Percentiles rank a stretch among this genome's conserved stretches.
Conservation (phyloP, 495 filamentous ascomycete genomes). For the Aspergillus cristatus region DNA sequence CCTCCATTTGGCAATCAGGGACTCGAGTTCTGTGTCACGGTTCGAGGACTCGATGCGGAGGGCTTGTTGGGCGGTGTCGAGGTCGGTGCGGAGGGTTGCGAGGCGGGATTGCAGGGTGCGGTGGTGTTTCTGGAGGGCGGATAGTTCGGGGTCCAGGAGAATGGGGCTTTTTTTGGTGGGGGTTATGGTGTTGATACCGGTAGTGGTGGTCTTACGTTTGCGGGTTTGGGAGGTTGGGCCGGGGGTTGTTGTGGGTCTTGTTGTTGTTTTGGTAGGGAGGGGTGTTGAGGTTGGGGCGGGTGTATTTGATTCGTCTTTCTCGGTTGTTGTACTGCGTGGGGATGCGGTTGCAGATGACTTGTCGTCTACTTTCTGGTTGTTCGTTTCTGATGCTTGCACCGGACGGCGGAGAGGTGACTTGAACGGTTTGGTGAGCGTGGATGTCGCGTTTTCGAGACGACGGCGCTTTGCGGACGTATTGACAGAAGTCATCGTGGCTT, state of each 20-base stretch:
- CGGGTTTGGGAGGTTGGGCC: conserved; percentile 1
- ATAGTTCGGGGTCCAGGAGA: conserved; percentile 5
- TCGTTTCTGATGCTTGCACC: conserved; percentile 6
- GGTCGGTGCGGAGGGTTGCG: conserved; percentile 22
- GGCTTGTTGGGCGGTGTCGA: conserved; percentile 44
- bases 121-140: conserved; percentile 25
- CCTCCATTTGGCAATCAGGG: conserved; percentile 40
- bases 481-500: conserved; percentile 13
- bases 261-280: conserved; percentile 1
- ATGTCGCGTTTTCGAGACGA: conserved; percentile 39
- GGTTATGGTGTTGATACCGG: conserved; percentile 1
- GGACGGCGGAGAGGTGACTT: conserved; percentile 51
- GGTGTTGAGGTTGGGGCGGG: not conserved
- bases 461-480: conserved; percentile 41
- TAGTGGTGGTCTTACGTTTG: conserved; percentile 4
- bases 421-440: conserved; percentile 55
- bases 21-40: conserved; percentile 39
- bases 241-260: conserved; percentile 1
- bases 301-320: not conserved
- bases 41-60: conserved; percentile 34
- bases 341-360: not conserved
- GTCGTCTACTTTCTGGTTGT: not conserved
- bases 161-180: conserved; percentile 4
- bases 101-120: conserved; percentile 26
- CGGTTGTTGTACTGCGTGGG: not conserved